These are phyloP conservation scores for Chloroidium sp. DNA, from an alignment of 163 green algal species.

Conservation along the genomic window DNA sequence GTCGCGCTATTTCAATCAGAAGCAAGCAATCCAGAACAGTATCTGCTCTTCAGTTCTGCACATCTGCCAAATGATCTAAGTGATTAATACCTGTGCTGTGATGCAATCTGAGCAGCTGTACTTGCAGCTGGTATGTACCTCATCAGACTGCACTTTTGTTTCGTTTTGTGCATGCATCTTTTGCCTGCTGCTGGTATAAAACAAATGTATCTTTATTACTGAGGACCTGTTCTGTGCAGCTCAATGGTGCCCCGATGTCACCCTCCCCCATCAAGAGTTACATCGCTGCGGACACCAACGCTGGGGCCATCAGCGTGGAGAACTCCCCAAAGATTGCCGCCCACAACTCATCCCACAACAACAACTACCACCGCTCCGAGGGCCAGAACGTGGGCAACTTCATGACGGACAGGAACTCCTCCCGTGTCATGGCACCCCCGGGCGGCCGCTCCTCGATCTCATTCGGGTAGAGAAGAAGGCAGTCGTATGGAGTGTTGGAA, in stretches of 20 bases:
- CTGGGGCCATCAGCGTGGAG: not conserved
- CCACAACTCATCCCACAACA: conserved; percentile 19
- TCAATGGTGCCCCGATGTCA: not conserved
- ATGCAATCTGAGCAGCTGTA: too few species aligned
- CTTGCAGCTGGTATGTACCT: too few species aligned
- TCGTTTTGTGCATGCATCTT: too few species aligned
- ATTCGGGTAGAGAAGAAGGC: conserved; percentile 28
- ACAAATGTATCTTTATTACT: too few species aligned
- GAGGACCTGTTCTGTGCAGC: not conserved
- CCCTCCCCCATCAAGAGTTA: not conserved
- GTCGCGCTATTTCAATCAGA: too few species aligned
- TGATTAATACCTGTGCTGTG: too few species aligned
- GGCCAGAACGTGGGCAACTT: conserved; percentile 85
- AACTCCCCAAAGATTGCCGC: conserved; percentile 3
- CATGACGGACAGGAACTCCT: conserved; percentile 60
- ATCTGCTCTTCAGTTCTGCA: too few species aligned
- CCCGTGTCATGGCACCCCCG: conserved; percentile 62
- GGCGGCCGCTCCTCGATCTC: conserved; percentile 45
- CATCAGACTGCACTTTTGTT: too few species aligned
- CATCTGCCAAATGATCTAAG: too few species aligned
- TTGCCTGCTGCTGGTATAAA: too few species aligned
- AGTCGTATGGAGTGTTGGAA: too few species aligned
- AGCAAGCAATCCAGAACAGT: too few species aligned
- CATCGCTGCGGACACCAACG: not conserved
- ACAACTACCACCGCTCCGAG: conserved; percentile 68